Evolutionary conservation across 495 filamentous ascomycete species (phyloP).

Genomic region (Chaetomium cochliodes): DNA sequence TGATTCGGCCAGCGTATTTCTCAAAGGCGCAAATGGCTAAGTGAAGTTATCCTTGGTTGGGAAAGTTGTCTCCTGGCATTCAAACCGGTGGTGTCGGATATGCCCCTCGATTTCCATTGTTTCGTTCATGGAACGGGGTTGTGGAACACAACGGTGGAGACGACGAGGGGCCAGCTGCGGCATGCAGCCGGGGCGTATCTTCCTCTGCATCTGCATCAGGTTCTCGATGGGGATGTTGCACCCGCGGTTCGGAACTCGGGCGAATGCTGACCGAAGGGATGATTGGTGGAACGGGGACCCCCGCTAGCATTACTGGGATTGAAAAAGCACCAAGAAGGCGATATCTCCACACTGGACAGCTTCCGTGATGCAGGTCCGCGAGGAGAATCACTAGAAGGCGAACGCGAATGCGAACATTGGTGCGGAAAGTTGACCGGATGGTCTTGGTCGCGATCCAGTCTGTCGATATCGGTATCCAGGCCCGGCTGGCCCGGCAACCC

Average conservation of each 20-base stretch:
- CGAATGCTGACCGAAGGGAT: not conserved
- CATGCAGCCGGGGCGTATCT: not conserved
- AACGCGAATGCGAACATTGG: no score
- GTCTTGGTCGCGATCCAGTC: no score
- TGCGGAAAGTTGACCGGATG: no score
- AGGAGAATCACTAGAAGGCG: no score
- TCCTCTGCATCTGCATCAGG: not conserved
- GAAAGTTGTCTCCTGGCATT: not conserved
- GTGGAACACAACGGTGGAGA: not conserved
- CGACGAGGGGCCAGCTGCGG: not conserved
- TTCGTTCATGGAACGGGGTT: not conserved
- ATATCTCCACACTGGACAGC: not conserved
- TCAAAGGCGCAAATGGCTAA: not conserved
- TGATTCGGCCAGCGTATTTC: no score
- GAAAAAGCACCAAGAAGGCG: no score
- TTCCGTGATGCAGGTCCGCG: no score
- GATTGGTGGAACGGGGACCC: not conserved
- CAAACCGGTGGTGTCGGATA: not conserved
- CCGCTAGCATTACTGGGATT: no score
- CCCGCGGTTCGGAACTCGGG: constrained; percentile 1
- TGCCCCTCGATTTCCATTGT: not conserved
- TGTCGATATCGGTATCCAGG: no score
- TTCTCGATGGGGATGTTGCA: constrained; percentile 16
- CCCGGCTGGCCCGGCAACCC: no score
- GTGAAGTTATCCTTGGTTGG: not conserved